phyloP scores from a whole-genome alignment of 2,329 filamentous ascomycete species.

The Sporothrix globosa region DNA sequence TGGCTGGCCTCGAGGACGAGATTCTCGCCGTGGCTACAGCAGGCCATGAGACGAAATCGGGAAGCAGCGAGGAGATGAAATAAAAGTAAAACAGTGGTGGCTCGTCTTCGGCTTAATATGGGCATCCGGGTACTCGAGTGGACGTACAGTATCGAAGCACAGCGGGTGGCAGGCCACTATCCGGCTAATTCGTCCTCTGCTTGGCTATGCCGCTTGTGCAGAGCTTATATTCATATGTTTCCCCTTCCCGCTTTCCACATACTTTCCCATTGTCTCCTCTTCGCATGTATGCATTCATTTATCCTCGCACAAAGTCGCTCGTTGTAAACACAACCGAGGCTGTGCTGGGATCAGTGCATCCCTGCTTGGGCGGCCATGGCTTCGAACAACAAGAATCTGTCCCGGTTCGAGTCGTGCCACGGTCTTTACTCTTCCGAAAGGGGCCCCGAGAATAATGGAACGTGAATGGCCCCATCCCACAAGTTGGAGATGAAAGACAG shows the following conservation, averaged over 20 bases:
- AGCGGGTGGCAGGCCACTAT: not conserved
- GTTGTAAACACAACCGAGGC: not conserved
- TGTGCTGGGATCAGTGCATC: not conserved
- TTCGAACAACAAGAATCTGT: constrained; percentile 4
- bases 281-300: not conserved
- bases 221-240: not conserved
- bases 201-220: not conserved
- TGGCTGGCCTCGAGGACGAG: constrained; percentile 75
- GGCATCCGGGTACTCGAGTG: too few species aligned
- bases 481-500: not conserved
- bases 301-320: not conserved
- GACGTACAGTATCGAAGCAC: too few species aligned
- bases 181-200: constrained; percentile 22
- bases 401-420: not conserved
- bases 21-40: constrained; percentile 82
- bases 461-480: not conserved
- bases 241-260: not conserved
- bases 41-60: constrained; percentile 60
- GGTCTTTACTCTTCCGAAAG: not conserved
- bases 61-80: not conserved
- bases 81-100: not conserved
- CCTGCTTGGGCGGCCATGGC: not conserved
- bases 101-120: not conserved
- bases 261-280: not conserved
- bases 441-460: not conserved